phyloP scores from a whole-genome alignment of 78 protist species.

The Dictyostelium purpureum region DNA sequence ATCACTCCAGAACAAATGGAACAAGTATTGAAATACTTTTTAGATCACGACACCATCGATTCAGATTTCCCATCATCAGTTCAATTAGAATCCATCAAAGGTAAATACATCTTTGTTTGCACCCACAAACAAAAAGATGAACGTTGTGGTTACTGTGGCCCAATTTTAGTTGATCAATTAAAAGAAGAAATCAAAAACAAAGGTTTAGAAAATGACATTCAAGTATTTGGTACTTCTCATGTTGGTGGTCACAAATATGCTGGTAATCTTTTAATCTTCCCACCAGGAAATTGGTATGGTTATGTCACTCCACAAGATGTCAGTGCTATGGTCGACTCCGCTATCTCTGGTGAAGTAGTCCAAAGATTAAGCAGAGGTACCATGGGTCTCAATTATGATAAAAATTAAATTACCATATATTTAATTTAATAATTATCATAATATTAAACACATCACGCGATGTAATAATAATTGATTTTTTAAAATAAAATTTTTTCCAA shows the following conservation, averaged over 20 bases:
- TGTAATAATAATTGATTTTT: too few species aligned
- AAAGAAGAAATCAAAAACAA: conserved; percentile 36
- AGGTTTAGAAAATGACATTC: conserved; percentile 23
- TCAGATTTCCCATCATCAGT: conserved; percentile 6
- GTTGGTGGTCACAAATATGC: conserved; percentile 84
- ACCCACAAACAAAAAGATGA: conserved; percentile 67
- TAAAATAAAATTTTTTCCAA: too few species aligned
- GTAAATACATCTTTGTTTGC: conserved; percentile 65
- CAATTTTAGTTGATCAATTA: conserved; percentile 62
- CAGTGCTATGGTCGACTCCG: conserved; percentile 13
- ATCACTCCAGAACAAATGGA: neutral
- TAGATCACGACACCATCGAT: neutral
- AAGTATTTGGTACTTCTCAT: conserved; percentile 55
- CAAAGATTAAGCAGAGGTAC: conserved; percentile 34
- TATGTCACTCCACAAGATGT: conserved; percentile 69
- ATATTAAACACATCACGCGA: too few species aligned
- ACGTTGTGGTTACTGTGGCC: conserved; percentile 85
- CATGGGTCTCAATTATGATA: too few species aligned
- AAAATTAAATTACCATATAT: too few species aligned
- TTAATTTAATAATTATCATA: too few species aligned
- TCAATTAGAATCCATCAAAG: conserved; percentile 10
- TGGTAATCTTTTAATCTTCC: conserved; percentile 78
- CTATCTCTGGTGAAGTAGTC: neutral
- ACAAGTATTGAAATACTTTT: neutral
- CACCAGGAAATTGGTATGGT: conserved; percentile 83